Percentiles rank a stretch among this genome's conserved stretches.
Conservation (phyloP, 1,284 basidiomycete species). For the Caloboletus firmus region DNA sequence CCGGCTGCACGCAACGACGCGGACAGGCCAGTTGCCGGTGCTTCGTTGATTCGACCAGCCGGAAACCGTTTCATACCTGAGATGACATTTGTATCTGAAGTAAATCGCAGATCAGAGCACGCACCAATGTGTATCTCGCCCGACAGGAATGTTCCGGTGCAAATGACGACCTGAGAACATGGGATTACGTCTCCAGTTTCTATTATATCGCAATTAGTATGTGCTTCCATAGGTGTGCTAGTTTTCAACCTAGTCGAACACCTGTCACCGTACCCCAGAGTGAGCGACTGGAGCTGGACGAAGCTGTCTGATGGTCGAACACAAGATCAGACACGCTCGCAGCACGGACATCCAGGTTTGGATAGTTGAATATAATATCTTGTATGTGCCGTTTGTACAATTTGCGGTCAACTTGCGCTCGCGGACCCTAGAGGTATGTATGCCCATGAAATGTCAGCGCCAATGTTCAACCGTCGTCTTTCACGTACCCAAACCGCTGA, state of each 20-base stretch:
- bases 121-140: slow-evolving; percentile 87
- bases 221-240: background rate
- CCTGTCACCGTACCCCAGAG: slow-evolving; percentile 60
- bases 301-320: slow-evolving; percentile 49
- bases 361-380: slow-evolving; percentile 58
- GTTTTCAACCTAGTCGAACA: slow-evolving; percentile 62
- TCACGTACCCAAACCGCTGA: slow-evolving; percentile 79
- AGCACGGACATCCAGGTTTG: slow-evolving; percentile 67
- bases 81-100: background rate
- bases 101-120: slow-evolving; percentile 7
- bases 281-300: slow-evolving; percentile 23
- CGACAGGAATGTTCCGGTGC: slow-evolving; percentile 88
- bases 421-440: slow-evolving; percentile 68
- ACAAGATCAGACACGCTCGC: slow-evolving; percentile 81
- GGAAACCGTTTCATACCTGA: slow-evolving; percentile 75
- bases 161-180: slow-evolving; percentile 82
- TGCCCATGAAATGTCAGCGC: background rate
- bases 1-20: slow-evolving; percentile 72
- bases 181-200: slow-evolving; percentile 75
- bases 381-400: slow-evolving; percentile 86
- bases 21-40: slow-evolving; percentile 74
- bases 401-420: slow-evolving; percentile 84
- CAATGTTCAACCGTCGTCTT: background rate
- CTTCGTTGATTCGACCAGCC: slow-evolving; percentile 80
- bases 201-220: slow-evolving; percentile 30